Conservation (phyloP, 179 eudicot genomes). For the Beta lomatogona region DNA sequence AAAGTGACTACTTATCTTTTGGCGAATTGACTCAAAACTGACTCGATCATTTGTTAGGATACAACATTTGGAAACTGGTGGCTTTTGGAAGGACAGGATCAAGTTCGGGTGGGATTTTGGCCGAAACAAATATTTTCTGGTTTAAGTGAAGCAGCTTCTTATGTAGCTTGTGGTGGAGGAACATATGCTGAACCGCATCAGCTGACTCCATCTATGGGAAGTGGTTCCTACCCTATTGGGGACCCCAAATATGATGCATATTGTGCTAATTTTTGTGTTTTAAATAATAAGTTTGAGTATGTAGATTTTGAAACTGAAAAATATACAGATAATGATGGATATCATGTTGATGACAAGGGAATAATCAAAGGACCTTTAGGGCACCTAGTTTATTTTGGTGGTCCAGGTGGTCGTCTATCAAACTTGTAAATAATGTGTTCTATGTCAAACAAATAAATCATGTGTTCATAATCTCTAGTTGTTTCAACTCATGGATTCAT, state of each 20-base stretch:
- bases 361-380: not conserved
- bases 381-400: not conserved
- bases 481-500: too few relatives aligned
- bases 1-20: too few relatives aligned
- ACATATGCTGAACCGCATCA: not conserved
- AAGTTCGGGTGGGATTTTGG: conserved; percentile 1
- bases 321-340: not conserved
- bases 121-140: not conserved
- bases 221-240: not conserved
- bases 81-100: not conserved
- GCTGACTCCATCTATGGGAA: not conserved
- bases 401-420: not conserved
- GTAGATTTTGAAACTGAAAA: not conserved
- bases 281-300: not conserved
- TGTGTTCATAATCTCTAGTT: too few relatives aligned
- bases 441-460: too few relatives aligned
- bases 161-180: conserved; percentile 13
- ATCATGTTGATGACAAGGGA: not conserved
- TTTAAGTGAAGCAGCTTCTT: not conserved
- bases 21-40: too few relatives aligned
- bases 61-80: conserved; percentile 3
- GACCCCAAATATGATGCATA: not conserved
- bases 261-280: not conserved
- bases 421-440: too few relatives aligned
- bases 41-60: too few relatives aligned